Base-by-base conservation (phyloP, 2,329 filamentous ascomycete genomes). In the Didymella arachidicola region DNA sequence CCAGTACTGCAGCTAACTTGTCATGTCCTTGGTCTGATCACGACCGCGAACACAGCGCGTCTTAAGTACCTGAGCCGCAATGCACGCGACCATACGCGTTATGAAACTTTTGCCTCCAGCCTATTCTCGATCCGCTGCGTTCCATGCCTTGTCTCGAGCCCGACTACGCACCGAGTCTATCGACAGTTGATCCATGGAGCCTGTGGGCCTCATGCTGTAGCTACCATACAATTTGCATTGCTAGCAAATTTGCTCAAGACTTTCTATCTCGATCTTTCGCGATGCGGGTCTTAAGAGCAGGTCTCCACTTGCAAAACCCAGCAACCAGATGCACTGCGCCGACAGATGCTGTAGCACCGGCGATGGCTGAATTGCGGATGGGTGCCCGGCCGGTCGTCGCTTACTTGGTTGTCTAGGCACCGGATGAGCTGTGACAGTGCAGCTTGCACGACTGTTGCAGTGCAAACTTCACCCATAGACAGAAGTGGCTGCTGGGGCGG, bases 41-140 rank as follows among this genome's bases (percentile, higher is more conserved):
- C 68, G 62, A 66, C 67, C 73, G 67, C 72, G 73, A 73, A 53
- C 61, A 58, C 64, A 62, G 64, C 45, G 72, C 72, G 72, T 71
- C 61, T 63, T 63, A 62, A 67, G 62, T 64, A 61, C 59, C 60
- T 62, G 64, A 68, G 69, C 68, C 69, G 63, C 68, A 61, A 61
- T 61, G 61, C 65, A 70, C 71, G 71, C 70, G 66, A 69, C 63
- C 61, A 68, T 70, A 69, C 66, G 55, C 54, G 53, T 65, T 61
- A 68, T 60, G 64, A 66, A 67, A 65, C 62, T 62, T 62, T 60
- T 59, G 30, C 50, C 54, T 52, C 57, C 59, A 68, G 47, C 58
- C 69, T 68, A 65, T 70, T 72, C 70, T 59, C 63, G 64, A 61
- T 46, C 60, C 63, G 47, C 63, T 62, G 69, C 67, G 69, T 69